Evolutionary conservation across 139 green algal genomes (phyloP), one percentile per base, ranked within the genome.

Genomic region (Coccomyxa sp.): DNA sequence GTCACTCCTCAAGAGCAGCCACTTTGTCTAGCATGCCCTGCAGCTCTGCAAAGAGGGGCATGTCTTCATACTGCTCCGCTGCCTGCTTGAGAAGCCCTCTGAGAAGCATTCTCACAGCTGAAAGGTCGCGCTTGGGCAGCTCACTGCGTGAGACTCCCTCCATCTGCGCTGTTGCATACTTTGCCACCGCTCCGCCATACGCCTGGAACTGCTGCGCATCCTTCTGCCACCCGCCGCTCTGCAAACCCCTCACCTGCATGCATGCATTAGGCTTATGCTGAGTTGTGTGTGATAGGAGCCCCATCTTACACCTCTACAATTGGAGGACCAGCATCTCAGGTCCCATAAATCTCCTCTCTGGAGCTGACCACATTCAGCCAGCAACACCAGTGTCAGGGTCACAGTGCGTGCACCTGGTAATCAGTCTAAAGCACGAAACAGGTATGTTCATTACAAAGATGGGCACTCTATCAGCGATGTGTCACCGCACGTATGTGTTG

Each of bases 191-290:
- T 3, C 70, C 75, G 0, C 83, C 89, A 79, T 90, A 92, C n/a
- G 84, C 79, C 31, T 54, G 40, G 74, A 92, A 94, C 0, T 18
- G 55, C 10, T 73, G 72, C 27, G 36, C 12, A 36, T 92, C 83
- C 22, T 82, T 79, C 68, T 85, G 80, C 86, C 84, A 94, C 24
- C 77, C 44, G 18, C 34, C 70, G 35, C 86, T 82, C 33, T 90
- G 78, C 38, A 94, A 81, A 10, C 75, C 85, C 22, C 89, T 85
- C 82, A 92, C 86, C 74, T 88, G 85, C 74, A 71, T 2, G 64
- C 7, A 71, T 3, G 2, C 64, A 71, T 14, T 3, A 71, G 35
- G 35, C 2, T 37, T 29, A 3, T 22, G 5, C 18, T 71, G 18
- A 10, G 50, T 64, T 58, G 44, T 58, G 44, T 58, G 44, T 58